A percentile compares a stretch with the other conserved stretches of the same genome.
These are phyloP conservation scores for Stagonosporopsis rhizophila DNA, from an alignment of 2,329 filamentous ascomycete species.

Conservation along the genomic window DNA sequence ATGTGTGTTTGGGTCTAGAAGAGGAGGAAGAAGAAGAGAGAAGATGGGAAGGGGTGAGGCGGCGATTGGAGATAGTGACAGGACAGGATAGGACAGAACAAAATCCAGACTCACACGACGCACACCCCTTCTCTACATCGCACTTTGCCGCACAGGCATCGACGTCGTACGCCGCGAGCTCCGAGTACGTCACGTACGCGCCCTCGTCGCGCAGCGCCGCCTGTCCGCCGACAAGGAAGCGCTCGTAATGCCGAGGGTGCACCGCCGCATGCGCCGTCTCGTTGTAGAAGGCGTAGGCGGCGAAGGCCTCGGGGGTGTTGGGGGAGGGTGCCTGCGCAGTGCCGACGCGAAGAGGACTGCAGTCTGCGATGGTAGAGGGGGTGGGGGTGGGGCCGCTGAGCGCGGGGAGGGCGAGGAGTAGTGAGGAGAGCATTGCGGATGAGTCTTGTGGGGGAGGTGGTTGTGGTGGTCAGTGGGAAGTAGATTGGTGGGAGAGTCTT, in stretches of 20 bases:
- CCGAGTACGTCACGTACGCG: neutral
- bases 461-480: neutral
- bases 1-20: too few species aligned
- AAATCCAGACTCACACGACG: conserved; percentile 6
- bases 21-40: too few species aligned
- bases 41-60: too few species aligned
- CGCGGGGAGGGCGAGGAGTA: neutral
- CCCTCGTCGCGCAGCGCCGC: neutral
- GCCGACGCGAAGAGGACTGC: neutral
- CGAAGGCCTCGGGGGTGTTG: conserved; percentile 1
- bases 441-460: neutral
- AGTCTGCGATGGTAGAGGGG: neutral
- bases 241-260: neutral
- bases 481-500: neutral
- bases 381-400: neutral
- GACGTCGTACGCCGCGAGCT: neutral
- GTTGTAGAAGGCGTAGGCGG: neutral
- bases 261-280: neutral
- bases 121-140: neutral
- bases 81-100: too few species aligned
- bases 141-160: neutral
- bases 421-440: neutral
- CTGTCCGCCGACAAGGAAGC: neutral
- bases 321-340: neutral
- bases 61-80: too few species aligned